phyloP scores from a whole-genome alignment of 305 asterid species.

The Rubia tinctorum region DNA sequence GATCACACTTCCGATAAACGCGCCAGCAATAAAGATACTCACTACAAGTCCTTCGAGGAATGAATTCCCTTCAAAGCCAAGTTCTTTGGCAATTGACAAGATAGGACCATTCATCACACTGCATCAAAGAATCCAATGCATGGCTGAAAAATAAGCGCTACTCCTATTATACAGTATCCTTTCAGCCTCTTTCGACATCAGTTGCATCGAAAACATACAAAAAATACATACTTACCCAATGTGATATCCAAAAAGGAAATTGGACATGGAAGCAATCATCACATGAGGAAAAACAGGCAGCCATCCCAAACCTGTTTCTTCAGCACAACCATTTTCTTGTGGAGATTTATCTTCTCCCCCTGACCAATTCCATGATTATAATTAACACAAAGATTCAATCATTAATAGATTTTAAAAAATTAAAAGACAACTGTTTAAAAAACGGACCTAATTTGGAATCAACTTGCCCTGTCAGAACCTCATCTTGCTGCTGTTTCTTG shows the following conservation, averaged over 20 bases:
- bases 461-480: conserved; percentile 23
- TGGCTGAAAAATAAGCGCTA: background rate
- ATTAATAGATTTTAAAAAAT: background rate
- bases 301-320: conserved; percentile 60
- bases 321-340: conserved; percentile 32
- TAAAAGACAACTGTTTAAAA: background rate
- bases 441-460: conserved; percentile 30
- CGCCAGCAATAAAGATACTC: conserved; percentile 87
- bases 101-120: conserved; percentile 95
- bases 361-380: conserved; percentile 9
- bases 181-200: background rate
- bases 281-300: conserved; percentile 71
- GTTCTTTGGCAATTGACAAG: conserved; percentile 74
- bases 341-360: conserved; percentile 27
- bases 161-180: background rate
- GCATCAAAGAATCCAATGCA: conserved; percentile 25
- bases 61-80: conserved; percentile 77
- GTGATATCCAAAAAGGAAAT: conserved; percentile 87
- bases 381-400: conserved; percentile 4
- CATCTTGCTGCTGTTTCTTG: conserved; percentile 21
- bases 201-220: background rate
- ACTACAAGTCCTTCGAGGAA: conserved; percentile 88
- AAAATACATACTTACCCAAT: conserved; percentile 48
- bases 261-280: conserved; percentile 79
- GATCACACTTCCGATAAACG: conserved; percentile 72